Percentiles rank a stretch among this genome's conserved stretches.
These are phyloP conservation scores for Serendipita sp. DNA, from an alignment of 1,284 basidiomycete species.

Conservation along the genomic window DNA sequence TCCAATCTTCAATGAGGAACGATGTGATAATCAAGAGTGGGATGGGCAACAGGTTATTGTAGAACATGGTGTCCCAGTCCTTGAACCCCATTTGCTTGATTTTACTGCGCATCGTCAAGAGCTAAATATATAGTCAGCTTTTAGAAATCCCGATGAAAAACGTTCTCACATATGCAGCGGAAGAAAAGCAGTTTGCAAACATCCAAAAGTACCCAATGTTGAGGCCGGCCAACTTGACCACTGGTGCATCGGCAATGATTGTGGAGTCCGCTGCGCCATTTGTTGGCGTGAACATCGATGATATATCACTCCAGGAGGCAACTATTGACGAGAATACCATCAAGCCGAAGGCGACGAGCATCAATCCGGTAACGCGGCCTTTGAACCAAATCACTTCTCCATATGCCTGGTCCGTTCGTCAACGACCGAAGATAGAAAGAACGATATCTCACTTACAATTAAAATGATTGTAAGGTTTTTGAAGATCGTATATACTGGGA, in stretches of 20 bases:
- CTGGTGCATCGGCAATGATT: conserved; percentile 26
- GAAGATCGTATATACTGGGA: conserved; percentile 96
- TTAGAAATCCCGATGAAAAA: background rate
- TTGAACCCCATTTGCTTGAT: conserved; percentile 98
- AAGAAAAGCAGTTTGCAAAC: conserved; percentile 80
- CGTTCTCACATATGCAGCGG: conserved; percentile 75
- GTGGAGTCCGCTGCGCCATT: conserved; percentile 29
- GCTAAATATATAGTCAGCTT: conserved; percentile 30
- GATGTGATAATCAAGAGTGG: conserved; percentile 80
- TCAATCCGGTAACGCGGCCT: conserved; percentile 76
- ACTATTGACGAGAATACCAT: conserved; percentile 95
- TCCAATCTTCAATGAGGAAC: conserved; percentile 84
- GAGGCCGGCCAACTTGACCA: conserved; percentile 32
- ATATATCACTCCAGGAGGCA: conserved; percentile 82
- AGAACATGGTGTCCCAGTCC: conserved; percentile 99
- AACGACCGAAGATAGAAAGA: conserved; percentile 3
- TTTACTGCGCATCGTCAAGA: conserved; percentile 89
- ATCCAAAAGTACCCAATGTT: conserved; percentile 95
- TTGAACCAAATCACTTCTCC: conserved; percentile 97
- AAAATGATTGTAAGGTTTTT: conserved; percentile 99
- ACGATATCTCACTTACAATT: conserved; percentile 45
- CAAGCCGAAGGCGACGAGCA: conserved; percentile 78
- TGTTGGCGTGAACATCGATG: conserved; percentile 26
- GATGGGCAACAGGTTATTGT: conserved; percentile 94
- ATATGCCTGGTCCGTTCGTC: conserved; percentile 48